These are phyloP conservation scores for Hypoxylon crocopeplum DNA, from an alignment of 495 filamentous ascomycete species.

Conservation along the genomic window DNA sequence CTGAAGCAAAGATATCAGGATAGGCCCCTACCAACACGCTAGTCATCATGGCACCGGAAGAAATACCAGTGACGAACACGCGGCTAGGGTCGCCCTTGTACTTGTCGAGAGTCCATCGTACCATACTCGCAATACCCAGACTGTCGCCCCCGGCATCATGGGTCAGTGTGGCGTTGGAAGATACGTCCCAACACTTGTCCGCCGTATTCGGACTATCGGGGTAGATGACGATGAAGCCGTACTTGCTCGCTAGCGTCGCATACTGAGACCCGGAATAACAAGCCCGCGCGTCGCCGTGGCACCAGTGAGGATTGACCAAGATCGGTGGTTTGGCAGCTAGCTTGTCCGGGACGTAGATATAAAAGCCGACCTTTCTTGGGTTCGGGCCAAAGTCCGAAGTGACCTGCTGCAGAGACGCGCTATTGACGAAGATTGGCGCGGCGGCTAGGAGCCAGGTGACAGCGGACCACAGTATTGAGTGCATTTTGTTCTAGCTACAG, in stretches of 20 bases:
- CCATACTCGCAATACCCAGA: conserved; percentile 68
- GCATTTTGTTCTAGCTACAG: conserved; percentile 4
- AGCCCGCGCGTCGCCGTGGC: conserved; percentile 49
- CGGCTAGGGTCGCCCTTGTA: conserved; percentile 52
- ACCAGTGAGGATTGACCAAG: conserved; percentile 64
- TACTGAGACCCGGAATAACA: conserved; percentile 47
- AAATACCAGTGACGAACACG: conserved; percentile 58
- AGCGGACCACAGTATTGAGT: neutral
- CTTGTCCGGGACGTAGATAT: conserved; percentile 61
- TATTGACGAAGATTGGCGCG: conserved; percentile 13
- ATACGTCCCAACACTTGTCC: conserved; percentile 66
- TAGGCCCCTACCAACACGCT: conserved; percentile 47
- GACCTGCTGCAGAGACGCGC: conserved; percentile 43
- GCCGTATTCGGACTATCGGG: conserved; percentile 56
- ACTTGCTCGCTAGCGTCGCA: conserved; percentile 54
- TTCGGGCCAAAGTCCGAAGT: conserved; percentile 53
- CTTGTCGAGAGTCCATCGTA: conserved; percentile 52
- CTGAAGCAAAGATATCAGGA: conserved; percentile 52
- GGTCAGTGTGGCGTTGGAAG: conserved; percentile 57
- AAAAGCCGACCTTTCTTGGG: conserved; percentile 59
- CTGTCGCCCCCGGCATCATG: conserved; percentile 66
- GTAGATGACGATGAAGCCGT: conserved; percentile 64
- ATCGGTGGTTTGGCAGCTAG: conserved; percentile 60
- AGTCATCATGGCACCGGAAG: conserved; percentile 62
- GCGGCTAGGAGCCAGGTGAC: conserved; percentile 12